Percentiles rank a stretch among this genome's conserved stretches.
These are phyloP conservation scores for Pseudonectria foliicola DNA, from an alignment of 2,329 filamentous ascomycete species.

Conservation along the genomic window DNA sequence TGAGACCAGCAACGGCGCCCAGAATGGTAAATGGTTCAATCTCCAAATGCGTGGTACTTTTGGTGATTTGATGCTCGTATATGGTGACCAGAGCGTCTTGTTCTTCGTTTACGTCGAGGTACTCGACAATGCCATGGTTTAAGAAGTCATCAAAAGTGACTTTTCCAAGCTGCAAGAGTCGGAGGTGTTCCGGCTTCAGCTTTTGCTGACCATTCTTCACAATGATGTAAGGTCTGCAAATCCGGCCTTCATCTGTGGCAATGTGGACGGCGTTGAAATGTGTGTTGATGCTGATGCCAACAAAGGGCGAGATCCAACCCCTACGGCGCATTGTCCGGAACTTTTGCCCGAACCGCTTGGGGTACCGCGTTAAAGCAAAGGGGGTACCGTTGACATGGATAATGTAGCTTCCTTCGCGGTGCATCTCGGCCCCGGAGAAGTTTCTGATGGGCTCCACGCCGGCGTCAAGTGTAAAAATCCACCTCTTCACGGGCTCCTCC, in stretches of 20 bases:
- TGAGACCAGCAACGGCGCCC: constrained; percentile 89
- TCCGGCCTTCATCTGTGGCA: constrained; percentile 92
- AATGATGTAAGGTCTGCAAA: constrained; percentile 92
- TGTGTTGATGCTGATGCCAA: constrained; percentile 92
- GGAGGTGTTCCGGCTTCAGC: constrained; percentile 70
- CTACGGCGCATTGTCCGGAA: constrained; percentile 84
- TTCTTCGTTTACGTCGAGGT: constrained; percentile 96
- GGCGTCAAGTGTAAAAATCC: constrained; percentile 80
- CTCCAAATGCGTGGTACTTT: constrained; percentile 85
- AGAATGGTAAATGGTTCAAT: constrained; percentile 97
- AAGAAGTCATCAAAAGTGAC: constrained; percentile 93
- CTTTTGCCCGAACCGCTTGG: constrained; percentile 75
- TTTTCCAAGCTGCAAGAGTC: constrained; percentile 72
- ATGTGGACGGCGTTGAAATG: constrained; percentile 90
- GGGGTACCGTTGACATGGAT: constrained; percentile 96
- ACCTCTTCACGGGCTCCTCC: constrained; percentile 78
- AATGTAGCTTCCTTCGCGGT: constrained; percentile 74
- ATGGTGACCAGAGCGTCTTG: constrained; percentile 92
- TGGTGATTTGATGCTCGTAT: constrained; percentile 76
- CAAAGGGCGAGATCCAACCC: constrained; percentile 90
- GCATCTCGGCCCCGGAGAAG: constrained; percentile 74
- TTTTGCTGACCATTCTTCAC: constrained; percentile 82
- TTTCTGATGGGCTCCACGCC: constrained; percentile 70
- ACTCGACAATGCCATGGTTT: constrained; percentile 83
- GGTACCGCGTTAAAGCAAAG: constrained; percentile 76